phyloP scores from a whole-genome alignment of 208 protist genomes.

The Porcisia hertigi region DNA sequence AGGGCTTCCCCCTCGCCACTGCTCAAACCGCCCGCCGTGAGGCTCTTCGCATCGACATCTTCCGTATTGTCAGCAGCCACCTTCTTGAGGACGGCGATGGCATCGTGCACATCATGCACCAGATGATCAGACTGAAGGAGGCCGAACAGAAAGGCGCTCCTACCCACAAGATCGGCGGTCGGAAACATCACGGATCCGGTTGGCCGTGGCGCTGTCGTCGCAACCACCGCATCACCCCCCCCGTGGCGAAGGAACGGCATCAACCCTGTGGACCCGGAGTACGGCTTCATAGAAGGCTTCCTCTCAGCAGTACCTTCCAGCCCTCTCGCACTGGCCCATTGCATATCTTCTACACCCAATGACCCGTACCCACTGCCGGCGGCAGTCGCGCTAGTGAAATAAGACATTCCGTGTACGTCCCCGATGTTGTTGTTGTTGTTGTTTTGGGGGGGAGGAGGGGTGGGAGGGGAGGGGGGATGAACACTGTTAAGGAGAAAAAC shows the following conservation, averaged over 20 bases:
- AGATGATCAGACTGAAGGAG: slow-evolving; percentile 19
- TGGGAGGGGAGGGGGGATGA: not conserved
- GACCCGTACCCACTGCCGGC: not conserved
- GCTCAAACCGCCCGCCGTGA: not conserved
- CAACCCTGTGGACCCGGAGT: not conserved
- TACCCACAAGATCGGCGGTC: slow-evolving; percentile 5
- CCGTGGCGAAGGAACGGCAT: not conserved
- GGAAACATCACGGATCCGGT: not conserved
- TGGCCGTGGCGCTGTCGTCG: not conserved
- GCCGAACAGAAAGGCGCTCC: slow-evolving; percentile 30
- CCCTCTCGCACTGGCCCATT: not conserved
- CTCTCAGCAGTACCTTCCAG: not conserved
- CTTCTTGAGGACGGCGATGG: slow-evolving; percentile 13
- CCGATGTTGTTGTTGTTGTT: not conserved
- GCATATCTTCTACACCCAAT: not conserved
- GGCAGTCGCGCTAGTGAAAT: not conserved
- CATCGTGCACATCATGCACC: slow-evolving; percentile 28
- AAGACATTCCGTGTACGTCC: not conserved
- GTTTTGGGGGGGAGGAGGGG: not conserved
- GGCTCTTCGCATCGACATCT: not conserved
- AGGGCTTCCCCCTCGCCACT: slow-evolving; percentile 6
- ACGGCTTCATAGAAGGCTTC: not conserved
- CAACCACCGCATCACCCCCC: not conserved
- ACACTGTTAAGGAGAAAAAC: not conserved
- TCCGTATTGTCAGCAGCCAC: not conserved